Base-by-base conservation (phyloP, 2,329 filamentous ascomycete species). In the Chalara sp. region DNA sequence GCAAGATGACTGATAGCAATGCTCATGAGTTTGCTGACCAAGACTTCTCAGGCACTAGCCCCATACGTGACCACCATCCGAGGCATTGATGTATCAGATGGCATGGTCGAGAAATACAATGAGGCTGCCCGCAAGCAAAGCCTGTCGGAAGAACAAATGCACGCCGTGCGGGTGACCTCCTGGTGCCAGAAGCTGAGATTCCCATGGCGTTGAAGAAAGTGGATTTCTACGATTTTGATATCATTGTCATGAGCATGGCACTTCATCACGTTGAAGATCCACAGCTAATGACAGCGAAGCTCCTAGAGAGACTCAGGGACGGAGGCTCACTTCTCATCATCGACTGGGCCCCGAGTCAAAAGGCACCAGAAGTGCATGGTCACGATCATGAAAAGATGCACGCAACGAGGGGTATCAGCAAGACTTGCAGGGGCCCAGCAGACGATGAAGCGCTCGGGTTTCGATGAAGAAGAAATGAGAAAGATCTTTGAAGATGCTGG, bases 261-360 rank as follows among this genome's bases (percentile, higher is more conserved):
- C 64, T 70, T 1, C 68, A 70, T 40, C 68, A 70, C 40, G 59
- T 70, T 6, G 55, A 62, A 4, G 58, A 69, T 32, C 56, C 60
- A 0, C 53, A 56, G 0, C 46, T 41, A 1, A 65, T 68, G 60
- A 49, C 70, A 2, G 13, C 42, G 0, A 59, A 56, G 6, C 62
- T 70, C 2, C 54, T 62, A 1, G 58, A 61, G 21, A 52, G 65
- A 4, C 53, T 70, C 3, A 51, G 51, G 7, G 56, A 58, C 1
- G 66, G 64, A 1, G 68, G 68, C 5, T 54, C 63, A 0, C 44
- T 70, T 7, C 53, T 69, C 31, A 59, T 69, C 4, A 49, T 70
- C 2, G 68, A 70, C 21, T 21, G 21, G 21, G 21, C 21, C 21
- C 21, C 21, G 21, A 21, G 21, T 21, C 21, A 2, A 21, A 21